A percentile compares a stretch with the other conserved stretches of the same genome.
Evolutionary conservation across 1,139 yeast genomes (phyloP).

Genomic region (Insectozyma bohioensis): DNA sequence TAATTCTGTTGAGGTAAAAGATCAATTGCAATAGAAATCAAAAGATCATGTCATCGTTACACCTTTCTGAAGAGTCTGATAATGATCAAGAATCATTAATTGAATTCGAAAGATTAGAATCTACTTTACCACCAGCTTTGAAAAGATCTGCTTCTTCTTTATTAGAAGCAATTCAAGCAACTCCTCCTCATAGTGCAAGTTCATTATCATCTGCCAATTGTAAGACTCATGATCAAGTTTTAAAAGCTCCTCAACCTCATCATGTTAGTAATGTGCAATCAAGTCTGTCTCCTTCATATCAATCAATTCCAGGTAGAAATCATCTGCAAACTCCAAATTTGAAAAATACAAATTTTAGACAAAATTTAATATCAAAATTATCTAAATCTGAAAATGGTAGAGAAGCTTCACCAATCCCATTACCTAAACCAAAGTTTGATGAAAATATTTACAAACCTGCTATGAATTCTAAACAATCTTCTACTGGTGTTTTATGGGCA

Average conservation of each 20-base stretch:
- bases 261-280: slow-evolving; percentile 7
- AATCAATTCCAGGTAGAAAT: slow-evolving; percentile 12
- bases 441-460: slow-evolving; percentile 57
- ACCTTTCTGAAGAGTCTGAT: slow-evolving; percentile 11
- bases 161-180: slow-evolving; percentile 30
- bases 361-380: slow-evolving; percentile 31
- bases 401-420: slow-evolving; percentile 50
- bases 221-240: slow-evolving; percentile 6
- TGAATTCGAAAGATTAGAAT: slow-evolving; percentile 47
- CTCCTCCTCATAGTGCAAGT: slow-evolving; percentile 8
- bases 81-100: slow-evolving; percentile 15
- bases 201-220: no score
- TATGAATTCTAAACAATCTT: slow-evolving; percentile 59
- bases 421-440: slow-evolving; percentile 48
- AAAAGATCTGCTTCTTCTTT: slow-evolving; percentile 43
- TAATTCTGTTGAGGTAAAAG: no score
- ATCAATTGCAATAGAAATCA: no score
- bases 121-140: slow-evolving; percentile 44
- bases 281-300: slow-evolving; percentile 5
- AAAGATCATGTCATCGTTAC: no score
- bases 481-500: slow-evolving; percentile 71
- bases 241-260: slow-evolving; percentile 14
- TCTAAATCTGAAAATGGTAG: slow-evolving; percentile 37
- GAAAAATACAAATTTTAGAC: slow-evolving; percentile 14
- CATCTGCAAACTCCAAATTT: slow-evolving; percentile 16